Evolutionary conservation across 192 early-diverging fungal species (phyloP), one percentile per base, ranked within the genome.

Genomic region (Entophlyctis helioformis): DNA sequence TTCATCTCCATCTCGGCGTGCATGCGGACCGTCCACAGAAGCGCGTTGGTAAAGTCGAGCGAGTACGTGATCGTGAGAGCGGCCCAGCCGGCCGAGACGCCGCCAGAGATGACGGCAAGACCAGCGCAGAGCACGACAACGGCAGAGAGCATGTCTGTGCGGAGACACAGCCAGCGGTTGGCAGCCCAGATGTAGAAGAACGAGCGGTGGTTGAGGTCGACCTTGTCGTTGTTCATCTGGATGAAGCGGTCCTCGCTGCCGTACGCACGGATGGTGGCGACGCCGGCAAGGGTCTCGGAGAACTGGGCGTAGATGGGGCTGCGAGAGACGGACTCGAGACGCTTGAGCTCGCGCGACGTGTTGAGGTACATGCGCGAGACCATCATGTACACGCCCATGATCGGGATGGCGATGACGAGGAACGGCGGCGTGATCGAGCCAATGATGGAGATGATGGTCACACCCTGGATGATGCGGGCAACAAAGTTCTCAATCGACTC

Each of bases 121-220:
- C 72, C 80, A 26, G 89, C 73, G 36, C 64, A 66, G 36, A 95
- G 83, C 31, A 51, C 42, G 2, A 66, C 42, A 11, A 66, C 36
- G 4, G 59, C 61, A 11, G 49, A 53, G 11, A 65, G 19, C 3
- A 65, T 16, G 34, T 90, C 88, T 32, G 82, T 89, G 64, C 57
- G 82, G 68, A 58, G 20, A 25, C 59, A 52, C 15, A 74, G 50
- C 67, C 67, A 74, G 20, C 67, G 68, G 69, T 87, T 91, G 18
- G 78, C 67, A 4, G 72, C 78, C 87, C 90, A 90, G 68, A 91
- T 68, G 59, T 82, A 78, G 47, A 89, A 81, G 58, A 77, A 89
- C 3, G 89, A 79, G 15, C 90, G 70, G 61, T 92, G 90, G 67
- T 89, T 86, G 38, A 59, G 65, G 57, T 96, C 60, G 15, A 67